Conservation (phyloP, 805 yeast genomes). For the Citeromyces nyonsensis region DNA sequence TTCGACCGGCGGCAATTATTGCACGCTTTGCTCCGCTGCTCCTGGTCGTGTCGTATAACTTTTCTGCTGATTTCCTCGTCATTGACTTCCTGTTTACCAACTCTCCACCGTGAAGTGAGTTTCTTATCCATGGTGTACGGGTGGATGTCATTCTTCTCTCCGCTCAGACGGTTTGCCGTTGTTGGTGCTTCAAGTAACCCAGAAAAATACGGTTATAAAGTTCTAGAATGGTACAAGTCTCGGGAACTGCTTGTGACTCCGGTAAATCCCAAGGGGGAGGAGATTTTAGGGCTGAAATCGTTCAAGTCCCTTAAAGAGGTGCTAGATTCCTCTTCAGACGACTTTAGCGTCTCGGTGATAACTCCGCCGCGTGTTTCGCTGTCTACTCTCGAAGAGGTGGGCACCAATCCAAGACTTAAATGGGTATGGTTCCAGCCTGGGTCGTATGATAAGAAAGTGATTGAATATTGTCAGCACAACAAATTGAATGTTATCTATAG, state of each 20-base stretch:
- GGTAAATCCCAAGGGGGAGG: conserved; percentile 39
- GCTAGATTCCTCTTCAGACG: conserved; percentile 15
- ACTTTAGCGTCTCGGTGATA: conserved; percentile 47
- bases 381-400: conserved; percentile 22
- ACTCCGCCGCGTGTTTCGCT: conserved; percentile 60
- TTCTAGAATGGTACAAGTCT: conserved; percentile 48
- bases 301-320: conserved; percentile 3
- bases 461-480: conserved; percentile 15
- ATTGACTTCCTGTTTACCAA: conserved; percentile 5
- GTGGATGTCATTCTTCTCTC: too few species aligned
- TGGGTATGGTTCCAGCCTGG: conserved; percentile 84
- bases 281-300: conserved; percentile 15
- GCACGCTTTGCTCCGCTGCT: conserved; percentile 36
- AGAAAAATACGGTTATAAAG: conserved; percentile 54
- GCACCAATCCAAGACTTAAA: conserved; percentile 17
- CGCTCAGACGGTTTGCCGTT: conserved; percentile 28
- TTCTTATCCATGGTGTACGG: too few species aligned
- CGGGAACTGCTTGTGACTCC: conserved; percentile 48
- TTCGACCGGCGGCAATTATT: conserved; percentile 45
- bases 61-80: conserved; percentile 3
- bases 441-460: conserved; percentile 37
- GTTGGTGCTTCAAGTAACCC: conserved; percentile 60
- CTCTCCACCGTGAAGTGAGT: too few species aligned
- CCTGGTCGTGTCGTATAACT: conserved; percentile 5
- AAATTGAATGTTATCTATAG: conserved; percentile 20